Evolutionary conservation across 208 protist genomes (phyloP).

Genomic region (Vickermania ingenoplastis): DNA sequence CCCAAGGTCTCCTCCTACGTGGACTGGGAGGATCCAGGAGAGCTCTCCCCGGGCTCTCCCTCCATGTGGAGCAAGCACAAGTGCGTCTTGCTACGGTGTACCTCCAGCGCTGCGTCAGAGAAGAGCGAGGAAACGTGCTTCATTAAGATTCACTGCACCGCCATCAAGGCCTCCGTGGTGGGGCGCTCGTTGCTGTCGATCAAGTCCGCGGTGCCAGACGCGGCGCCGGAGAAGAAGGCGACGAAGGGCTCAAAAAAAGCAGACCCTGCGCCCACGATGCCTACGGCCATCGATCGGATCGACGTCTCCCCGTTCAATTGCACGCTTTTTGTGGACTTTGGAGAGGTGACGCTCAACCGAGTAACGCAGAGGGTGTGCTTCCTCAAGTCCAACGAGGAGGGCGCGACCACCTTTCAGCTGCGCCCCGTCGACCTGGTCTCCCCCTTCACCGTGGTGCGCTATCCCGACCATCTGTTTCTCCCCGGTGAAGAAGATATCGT

Average conservation of each 20-base stretch:
- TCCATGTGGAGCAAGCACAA: constrained; percentile 23
- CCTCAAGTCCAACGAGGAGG: constrained; percentile 26
- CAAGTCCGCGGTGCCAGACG: neutral
- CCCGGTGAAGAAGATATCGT: constrained; percentile 21
- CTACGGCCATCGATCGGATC: constrained; percentile 8
- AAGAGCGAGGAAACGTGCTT: constrained; percentile 6
- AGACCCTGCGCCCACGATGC: neutral
- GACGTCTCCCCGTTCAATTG: constrained; percentile 11
- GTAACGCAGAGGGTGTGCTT: constrained; percentile 22
- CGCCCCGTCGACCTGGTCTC: constrained; percentile 46
- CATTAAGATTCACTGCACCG: constrained; percentile 30
- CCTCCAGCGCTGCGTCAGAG: neutral
- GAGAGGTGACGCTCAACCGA: constrained; percentile 51
- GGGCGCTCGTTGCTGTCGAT: constrained; percentile 1
- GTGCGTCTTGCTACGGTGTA: constrained; percentile 22
- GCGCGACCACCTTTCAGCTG: constrained; percentile 17
- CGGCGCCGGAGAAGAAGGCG: neutral
- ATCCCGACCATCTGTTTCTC: constrained; percentile 17
- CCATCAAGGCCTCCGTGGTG: constrained; percentile 15
- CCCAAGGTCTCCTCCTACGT: constrained; percentile 11
- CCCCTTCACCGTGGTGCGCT: constrained; percentile 40
- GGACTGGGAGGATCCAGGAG: constrained; percentile 9
- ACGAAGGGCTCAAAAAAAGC: constrained; percentile 16
- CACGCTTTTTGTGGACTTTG: constrained; percentile 31
- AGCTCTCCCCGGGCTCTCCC: neutral